phyloP scores from a whole-genome alignment of 768 basidiomycete species.

The Boletus rubescentipes region DNA sequence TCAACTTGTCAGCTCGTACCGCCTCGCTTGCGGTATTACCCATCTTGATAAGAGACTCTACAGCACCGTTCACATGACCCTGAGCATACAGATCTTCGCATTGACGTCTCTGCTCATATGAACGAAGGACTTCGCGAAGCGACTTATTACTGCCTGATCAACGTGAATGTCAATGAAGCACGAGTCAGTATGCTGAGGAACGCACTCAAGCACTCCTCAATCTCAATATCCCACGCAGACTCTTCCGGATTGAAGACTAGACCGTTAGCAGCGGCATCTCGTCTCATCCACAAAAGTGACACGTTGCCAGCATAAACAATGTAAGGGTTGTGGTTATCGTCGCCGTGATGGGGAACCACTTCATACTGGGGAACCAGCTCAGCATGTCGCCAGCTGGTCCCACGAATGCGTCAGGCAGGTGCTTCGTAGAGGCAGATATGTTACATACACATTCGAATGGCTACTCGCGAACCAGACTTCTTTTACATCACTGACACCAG shows the following conservation, averaged over 20 bases:
- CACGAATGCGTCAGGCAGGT: not conserved
- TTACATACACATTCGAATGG: constrained; percentile 11
- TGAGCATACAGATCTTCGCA: constrained; percentile 4
- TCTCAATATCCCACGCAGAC: not conserved
- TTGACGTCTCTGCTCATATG: constrained; percentile 1
- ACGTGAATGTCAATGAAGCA: not conserved
- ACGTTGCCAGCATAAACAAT: constrained; percentile 4
- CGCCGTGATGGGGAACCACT: too few relatives aligned
- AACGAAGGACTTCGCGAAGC: not conserved
- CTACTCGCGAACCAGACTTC: constrained; percentile 15
- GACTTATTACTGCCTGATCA: not conserved
- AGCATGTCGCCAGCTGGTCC: not conserved
- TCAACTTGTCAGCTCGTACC: not conserved
- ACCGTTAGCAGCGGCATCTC: constrained; percentile 5
- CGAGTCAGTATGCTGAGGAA: too few relatives aligned
- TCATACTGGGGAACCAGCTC: too few relatives aligned
- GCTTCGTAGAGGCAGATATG: not conserved
- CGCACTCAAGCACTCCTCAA: too few relatives aligned
- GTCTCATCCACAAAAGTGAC: constrained; percentile 10
- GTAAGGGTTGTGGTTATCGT: not conserved
- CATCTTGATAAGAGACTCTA: not conserved
- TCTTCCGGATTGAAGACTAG: not conserved
- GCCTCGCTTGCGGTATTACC: not conserved
- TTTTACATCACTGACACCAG: constrained; percentile 1
- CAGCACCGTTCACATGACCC: not conserved